Percentiles rank a stretch among this genome's conserved stretches.
These are phyloP conservation scores for Irineochytrium annulatum DNA, from an alignment of 192 early-diverging fungal genomes.

Conservation along the genomic window DNA sequence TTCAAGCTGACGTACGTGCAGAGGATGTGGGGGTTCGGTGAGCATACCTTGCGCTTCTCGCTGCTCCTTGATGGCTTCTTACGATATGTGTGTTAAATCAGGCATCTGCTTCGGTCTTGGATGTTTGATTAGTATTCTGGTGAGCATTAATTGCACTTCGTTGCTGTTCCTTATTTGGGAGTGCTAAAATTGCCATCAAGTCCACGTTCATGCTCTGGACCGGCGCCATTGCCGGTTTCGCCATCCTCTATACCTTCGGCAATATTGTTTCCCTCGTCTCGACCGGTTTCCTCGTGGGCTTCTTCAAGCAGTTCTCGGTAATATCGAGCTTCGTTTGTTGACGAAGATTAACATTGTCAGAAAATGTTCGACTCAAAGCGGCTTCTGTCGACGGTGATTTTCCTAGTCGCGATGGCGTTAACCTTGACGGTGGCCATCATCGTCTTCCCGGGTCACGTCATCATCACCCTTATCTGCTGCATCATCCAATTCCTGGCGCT, in stretches of 20 bases:
- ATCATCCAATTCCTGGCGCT: constrained; percentile 87
- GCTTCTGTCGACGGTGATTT: constrained; percentile 70
- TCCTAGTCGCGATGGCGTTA: constrained; percentile 58
- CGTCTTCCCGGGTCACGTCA: constrained; percentile 35
- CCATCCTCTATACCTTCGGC: constrained; percentile 85
- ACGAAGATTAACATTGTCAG: constrained; percentile 11
- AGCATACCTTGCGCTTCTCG: not conserved
- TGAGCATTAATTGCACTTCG: too few relatives aligned
- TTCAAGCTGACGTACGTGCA: constrained; percentile 59
- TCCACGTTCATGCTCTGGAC: constrained; percentile 54
- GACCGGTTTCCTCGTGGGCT: constrained; percentile 87
- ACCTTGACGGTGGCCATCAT: constrained; percentile 76
- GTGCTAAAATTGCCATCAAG: constrained; percentile 23
- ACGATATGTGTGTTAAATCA: constrained; percentile 37
- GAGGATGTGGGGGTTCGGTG: constrained; percentile 76
- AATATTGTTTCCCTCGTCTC: constrained; percentile 82
- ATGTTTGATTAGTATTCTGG: constrained; percentile 73
- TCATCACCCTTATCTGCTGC: constrained; percentile 75
- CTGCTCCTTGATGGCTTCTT: not conserved
- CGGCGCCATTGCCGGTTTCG: constrained; percentile 70
- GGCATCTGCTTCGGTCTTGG: constrained; percentile 75
- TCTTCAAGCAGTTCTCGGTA: constrained; percentile 81
- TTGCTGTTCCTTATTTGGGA: not conserved
- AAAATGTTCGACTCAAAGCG: constrained; percentile 62
- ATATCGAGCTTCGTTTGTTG: not conserved